Evolutionary conservation across 2,329 filamentous ascomycete species (phyloP), one percentile per base, ranked within the genome.

Genomic region (Colletotrichum gloeosporioides): DNA sequence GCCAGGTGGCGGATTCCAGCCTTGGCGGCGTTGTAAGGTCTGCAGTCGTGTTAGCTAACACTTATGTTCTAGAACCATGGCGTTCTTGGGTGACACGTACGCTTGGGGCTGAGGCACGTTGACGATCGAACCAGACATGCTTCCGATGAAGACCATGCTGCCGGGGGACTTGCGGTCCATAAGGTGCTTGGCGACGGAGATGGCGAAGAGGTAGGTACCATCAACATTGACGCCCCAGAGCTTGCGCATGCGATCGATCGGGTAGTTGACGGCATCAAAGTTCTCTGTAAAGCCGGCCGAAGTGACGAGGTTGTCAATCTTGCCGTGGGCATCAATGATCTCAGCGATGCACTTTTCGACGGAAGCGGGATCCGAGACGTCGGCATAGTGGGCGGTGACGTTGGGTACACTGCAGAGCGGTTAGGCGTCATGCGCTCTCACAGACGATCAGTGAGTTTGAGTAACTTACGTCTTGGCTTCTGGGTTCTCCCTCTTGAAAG

Each of bases 261-360:
- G 96, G 87, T 99, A 99, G 79, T 93, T 93, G 81, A 96, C 94
- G 63, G 96, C 96, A 81, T 98, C 94, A 82, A 96, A 98, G 88
- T 98, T 98, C 88, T 98, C 96, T 16, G 95, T 97, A 87, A 99
- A 98, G 62, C 96, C 96, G 66, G 96, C 96, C n/a, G 95, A 98
- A 31, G 96, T 98, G 81, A 99, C 96, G 31, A 99, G 91, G 85
- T 95, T 93, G 86, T 98, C 96, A 80, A 98, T 95, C 85, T 94
- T 94, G 85, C 93, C 93, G 83, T 98, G 96, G 75, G 90, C 86
- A 65, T 88, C 81, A 67, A 96, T 83, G 79, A 96, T 90, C 77
- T 95, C 93, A 49, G 89, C 87, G 79, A 98, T 90, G 80, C 94
- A 94, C 36, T 88, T 85, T 74, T 94, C 93, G 77, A 98, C 96